Percentiles rank a stretch among this genome's conserved stretches.
Conservation (phyloP, 495 filamentous ascomycete species). For the Neurospora sp. region DNA sequence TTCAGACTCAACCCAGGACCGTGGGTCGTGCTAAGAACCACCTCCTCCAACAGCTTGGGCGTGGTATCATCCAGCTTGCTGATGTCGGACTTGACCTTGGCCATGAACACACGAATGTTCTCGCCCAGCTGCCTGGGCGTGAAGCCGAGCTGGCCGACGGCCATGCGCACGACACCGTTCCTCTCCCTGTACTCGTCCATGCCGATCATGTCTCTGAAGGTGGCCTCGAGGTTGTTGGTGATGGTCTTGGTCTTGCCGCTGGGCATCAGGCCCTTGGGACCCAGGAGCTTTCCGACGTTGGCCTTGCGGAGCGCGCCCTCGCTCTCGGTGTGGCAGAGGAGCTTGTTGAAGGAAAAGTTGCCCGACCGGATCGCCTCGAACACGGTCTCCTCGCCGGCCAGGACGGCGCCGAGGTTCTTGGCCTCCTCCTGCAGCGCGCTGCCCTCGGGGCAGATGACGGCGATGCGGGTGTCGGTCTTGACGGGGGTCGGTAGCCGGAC, state of each 20-base stretch:
- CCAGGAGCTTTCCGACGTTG: conserved; percentile 66
- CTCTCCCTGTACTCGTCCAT: conserved; percentile 80
- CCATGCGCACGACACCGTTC: conserved; percentile 72
- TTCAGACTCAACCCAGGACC: conserved; percentile 80
- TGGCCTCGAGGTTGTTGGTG: conserved; percentile 59
- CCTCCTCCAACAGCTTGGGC: conserved; percentile 78
- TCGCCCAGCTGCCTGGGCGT: conserved; percentile 74
- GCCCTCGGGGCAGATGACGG: conserved; percentile 75
- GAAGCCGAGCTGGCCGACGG: conserved; percentile 84
- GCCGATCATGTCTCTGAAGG: conserved; percentile 70
- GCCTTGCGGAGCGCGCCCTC: conserved; percentile 64
- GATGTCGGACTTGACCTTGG: conserved; percentile 68
- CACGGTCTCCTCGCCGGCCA: conserved; percentile 76
- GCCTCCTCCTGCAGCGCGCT: conserved; percentile 61
- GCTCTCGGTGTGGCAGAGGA: conserved; percentile 75
- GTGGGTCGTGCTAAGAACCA: conserved; percentile 84
- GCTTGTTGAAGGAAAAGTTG: conserved; percentile 74
- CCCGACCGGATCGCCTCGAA: conserved; percentile 70
- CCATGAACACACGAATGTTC: conserved; percentile 74
- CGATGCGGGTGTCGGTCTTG: conserved; percentile 73
- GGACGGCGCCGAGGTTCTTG: conserved; percentile 58
- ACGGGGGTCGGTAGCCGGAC: conserved; percentile 83
- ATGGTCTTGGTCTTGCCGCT: conserved; percentile 78
- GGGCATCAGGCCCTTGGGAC: conserved; percentile 87
- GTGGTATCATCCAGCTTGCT: conserved; percentile 55